Evolutionary conservation across 768 basidiomycete species (phyloP).

Genomic region (Lactifluus echinatus): DNA sequence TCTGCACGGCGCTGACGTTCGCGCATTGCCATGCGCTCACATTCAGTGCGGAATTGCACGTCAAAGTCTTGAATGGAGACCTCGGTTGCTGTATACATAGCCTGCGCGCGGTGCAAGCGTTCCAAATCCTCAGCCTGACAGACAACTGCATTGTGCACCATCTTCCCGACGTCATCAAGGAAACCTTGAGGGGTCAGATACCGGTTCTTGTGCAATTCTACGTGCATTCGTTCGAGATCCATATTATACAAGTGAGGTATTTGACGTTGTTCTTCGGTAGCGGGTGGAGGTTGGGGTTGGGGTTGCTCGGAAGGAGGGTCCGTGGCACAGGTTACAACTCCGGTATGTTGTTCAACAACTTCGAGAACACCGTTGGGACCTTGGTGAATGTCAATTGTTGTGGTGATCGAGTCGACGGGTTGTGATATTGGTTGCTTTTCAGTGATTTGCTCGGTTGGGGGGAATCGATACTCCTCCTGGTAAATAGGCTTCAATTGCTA

Average conservation of each 20-base stretch:
- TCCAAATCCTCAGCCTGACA: slow-evolving; percentile 60
- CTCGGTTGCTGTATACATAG: slow-evolving; percentile 81
- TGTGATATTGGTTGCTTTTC: slow-evolving; percentile 21
- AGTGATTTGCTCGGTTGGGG: slow-evolving; percentile 25
- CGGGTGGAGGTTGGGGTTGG: slow-evolving; percentile 21
- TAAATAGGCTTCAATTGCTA: neutral
- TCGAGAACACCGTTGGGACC: slow-evolving; percentile 38
- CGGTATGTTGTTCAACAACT: slow-evolving; percentile 31
- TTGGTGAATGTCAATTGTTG: slow-evolving; percentile 32
- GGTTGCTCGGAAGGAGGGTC: slow-evolving; percentile 15
- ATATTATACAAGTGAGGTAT: slow-evolving; percentile 63
- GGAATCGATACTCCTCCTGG: slow-evolving; percentile 71
- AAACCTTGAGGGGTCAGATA: slow-evolving; percentile 88
- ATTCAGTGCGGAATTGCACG: slow-evolving; percentile 66
- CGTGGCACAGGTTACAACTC: slow-evolving; percentile 2
- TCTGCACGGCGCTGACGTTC: slow-evolving; percentile 62
- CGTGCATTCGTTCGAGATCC: slow-evolving; percentile 88
- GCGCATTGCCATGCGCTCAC: slow-evolving; percentile 75
- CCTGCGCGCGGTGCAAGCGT: slow-evolving; percentile 69
- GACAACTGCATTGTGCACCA: slow-evolving; percentile 64
- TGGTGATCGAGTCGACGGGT: slow-evolving; percentile 30
- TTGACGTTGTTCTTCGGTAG: slow-evolving; percentile 31
- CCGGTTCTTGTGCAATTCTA: slow-evolving; percentile 70
- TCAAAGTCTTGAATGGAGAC: slow-evolving; percentile 86
- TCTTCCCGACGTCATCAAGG: slow-evolving; percentile 72